Base-by-base conservation (phyloP, 768 basidiomycete species). In the Phaeotremella skinneri region DNA sequence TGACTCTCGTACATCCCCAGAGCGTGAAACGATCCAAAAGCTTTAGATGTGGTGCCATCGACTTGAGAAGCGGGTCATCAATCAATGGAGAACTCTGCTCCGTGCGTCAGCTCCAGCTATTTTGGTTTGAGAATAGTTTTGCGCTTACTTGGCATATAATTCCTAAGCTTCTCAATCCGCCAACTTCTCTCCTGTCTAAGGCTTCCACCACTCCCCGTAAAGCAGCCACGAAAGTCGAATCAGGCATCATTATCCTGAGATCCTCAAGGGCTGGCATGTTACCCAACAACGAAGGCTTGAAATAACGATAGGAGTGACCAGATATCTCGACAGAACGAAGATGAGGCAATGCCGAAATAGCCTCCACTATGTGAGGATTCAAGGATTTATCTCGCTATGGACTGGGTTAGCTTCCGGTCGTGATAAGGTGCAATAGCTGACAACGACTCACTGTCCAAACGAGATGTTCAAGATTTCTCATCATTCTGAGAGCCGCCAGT, bases 181-280 rank as follows among this genome's bases (percentile, higher is more conserved):
- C 68, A 7, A 13, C 25, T 5, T 30, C 21, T 7, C 71, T 49
- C 5, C 29, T 52, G 11, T 53, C 58, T 1, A 73, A 43, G 0
- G 43, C 41, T n/a, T 53, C 45, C 6, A 61, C 49, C 1, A 66
- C 39, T 9, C 45, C 56, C 5, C 61, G 20, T 3, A 73, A 41
- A 11, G 49, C 34, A n/a, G 56, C 60, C 26, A 63, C 58, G 7
- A 67, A 51, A 7, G 34, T 52, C 31, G 59, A 34, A 59, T 73
- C 71, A 11, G 71, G 71, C 71, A 73, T 73, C 71, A 73, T 73
- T 31, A 73, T 57, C 16, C 71, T 32, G 14, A 73, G 49, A 43
- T 73, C 71, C 25, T 67, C 55, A 21, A 73, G 52, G 2, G 52
- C 43, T 3, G 66, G 48, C 49, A 65, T 52, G 0, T n/a, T 26